Evolutionary conservation across 176 grass and related monocot species (phyloP).

Genomic region (Bonia amplexicaulis): DNA sequence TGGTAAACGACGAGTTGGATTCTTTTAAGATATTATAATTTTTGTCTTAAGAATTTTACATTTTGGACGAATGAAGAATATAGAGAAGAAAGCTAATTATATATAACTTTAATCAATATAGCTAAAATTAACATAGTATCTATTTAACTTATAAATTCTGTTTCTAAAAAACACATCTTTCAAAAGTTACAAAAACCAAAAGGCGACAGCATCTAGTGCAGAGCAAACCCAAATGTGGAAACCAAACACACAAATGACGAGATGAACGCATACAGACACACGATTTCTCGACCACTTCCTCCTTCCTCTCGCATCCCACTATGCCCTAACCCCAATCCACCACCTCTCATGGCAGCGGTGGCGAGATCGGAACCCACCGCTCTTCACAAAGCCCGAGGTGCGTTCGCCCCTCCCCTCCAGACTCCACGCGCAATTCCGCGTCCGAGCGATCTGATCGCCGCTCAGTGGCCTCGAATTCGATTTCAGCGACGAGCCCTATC

Average conservation of each 20-base stretch:
- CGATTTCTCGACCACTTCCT: not conserved
- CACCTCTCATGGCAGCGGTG: not conserved
- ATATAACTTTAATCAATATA: too few species aligned
- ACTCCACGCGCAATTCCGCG: not conserved
- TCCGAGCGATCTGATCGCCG: not conserved
- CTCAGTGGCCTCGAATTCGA: not conserved
- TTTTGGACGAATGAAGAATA: too few species aligned
- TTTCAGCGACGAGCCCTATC: not conserved
- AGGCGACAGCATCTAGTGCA: too few species aligned
- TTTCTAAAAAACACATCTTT: too few species aligned
- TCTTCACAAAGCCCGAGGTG: not conserved
- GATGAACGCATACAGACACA: not conserved
- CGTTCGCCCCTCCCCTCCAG: not conserved
- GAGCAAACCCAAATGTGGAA: not conserved
- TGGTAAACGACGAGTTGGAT: not conserved
- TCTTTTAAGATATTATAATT: too few species aligned
- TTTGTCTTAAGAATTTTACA: too few species aligned
- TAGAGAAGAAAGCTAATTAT: too few species aligned
- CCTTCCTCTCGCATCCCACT: not conserved
- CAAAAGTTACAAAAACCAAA: too few species aligned
- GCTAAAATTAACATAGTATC: too few species aligned
- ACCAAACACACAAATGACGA: not conserved
- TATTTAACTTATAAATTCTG: too few species aligned
- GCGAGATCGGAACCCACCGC: constrained; percentile 10
- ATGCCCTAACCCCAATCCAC: not conserved